phyloP scores from a whole-genome alignment of 768 basidiomycete genomes.

The Psilocybe azurescens region DNA sequence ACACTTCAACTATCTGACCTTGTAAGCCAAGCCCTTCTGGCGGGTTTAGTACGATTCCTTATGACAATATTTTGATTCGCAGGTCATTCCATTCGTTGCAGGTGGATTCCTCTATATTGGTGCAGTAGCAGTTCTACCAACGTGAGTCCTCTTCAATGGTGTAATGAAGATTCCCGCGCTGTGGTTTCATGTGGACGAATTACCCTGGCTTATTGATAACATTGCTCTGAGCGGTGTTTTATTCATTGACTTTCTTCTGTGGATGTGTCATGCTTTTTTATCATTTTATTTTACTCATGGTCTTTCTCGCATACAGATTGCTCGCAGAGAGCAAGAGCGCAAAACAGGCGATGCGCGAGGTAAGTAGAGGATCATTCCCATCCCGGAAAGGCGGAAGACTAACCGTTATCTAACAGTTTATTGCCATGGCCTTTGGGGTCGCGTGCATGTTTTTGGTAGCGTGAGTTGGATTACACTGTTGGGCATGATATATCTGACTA shows the following conservation, averaged over 20 bases:
- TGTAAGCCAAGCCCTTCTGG: conserved; percentile 49
- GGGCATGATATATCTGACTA: conserved; percentile 11
- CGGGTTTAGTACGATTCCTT: conserved; percentile 24
- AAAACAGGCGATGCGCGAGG: conserved; percentile 91
- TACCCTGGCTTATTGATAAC: neutral
- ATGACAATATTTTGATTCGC: conserved; percentile 12
- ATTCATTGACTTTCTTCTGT: neutral
- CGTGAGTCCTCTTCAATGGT: conserved; percentile 56
- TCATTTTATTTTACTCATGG: neutral
- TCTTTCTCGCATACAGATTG: conserved; percentile 51
- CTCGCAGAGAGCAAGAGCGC: conserved; percentile 88
- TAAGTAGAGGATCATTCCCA: conserved; percentile 35
- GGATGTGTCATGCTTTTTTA: neutral
- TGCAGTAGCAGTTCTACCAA: conserved; percentile 89
- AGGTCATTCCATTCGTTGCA: conserved; percentile 91
- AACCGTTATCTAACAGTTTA: conserved; percentile 61
- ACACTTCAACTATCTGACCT: conserved; percentile 81
- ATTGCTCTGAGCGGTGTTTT: neutral
- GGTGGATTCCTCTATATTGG: conserved; percentile 95
- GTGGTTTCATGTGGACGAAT: conserved; percentile 7
- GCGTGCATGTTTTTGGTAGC: conserved; percentile 91
- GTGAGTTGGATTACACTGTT: conserved; percentile 54
- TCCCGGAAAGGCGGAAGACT: conserved; percentile 6
- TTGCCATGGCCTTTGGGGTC: conserved; percentile 90
- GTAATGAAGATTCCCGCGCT: conserved; percentile 1